Conservation (phyloP, 202 grass and related monocot species). For the Panicum virgatum region DNA sequence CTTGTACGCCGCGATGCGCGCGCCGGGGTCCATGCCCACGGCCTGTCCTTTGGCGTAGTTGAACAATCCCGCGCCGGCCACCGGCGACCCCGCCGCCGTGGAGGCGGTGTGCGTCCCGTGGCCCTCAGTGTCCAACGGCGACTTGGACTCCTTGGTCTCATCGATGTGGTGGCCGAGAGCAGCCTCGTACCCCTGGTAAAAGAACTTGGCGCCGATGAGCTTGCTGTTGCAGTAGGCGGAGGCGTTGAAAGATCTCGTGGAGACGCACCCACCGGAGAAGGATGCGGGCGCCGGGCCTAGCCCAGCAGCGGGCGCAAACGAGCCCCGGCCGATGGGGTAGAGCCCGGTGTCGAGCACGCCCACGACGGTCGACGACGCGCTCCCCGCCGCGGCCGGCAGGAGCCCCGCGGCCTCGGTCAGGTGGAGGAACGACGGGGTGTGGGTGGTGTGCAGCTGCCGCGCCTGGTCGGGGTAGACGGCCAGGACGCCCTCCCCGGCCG, state of each 20-base stretch:
- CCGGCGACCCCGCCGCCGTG: conserved; percentile 58
- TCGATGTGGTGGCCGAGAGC: conserved; percentile 54
- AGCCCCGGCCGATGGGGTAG: conserved; percentile 49
- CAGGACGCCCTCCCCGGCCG: conserved; percentile 37
- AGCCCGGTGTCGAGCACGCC: conserved; percentile 72
- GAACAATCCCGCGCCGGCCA: conserved; percentile 41
- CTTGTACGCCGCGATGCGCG: conserved; percentile 84
- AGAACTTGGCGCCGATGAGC: conserved; percentile 77
- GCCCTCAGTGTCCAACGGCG: conserved; percentile 74
- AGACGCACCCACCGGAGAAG: conserved; percentile 61
- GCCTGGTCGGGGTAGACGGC: conserved; percentile 57
- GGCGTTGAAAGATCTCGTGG: conserved; percentile 50
- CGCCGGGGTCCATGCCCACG: conserved; percentile 55
- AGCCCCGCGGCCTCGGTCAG: conserved; percentile 46
- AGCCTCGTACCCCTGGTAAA: conserved; percentile 59
- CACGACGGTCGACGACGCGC: conserved; percentile 41
- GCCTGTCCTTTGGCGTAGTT: conserved; percentile 67
- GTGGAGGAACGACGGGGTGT: conserved; percentile 61
- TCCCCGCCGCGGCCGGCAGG: conserved; percentile 44
- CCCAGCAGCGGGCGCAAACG: conserved; percentile 22
- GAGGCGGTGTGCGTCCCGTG: conserved; percentile 86
- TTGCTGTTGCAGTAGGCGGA: conserved; percentile 63
- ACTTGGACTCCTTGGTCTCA: conserved; percentile 63
- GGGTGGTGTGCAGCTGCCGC: conserved; percentile 60
- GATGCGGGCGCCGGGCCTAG: conserved; percentile 41